Conservation (phyloP, 495 filamentous ascomycete species). For the Penicillium daleae region DNA sequence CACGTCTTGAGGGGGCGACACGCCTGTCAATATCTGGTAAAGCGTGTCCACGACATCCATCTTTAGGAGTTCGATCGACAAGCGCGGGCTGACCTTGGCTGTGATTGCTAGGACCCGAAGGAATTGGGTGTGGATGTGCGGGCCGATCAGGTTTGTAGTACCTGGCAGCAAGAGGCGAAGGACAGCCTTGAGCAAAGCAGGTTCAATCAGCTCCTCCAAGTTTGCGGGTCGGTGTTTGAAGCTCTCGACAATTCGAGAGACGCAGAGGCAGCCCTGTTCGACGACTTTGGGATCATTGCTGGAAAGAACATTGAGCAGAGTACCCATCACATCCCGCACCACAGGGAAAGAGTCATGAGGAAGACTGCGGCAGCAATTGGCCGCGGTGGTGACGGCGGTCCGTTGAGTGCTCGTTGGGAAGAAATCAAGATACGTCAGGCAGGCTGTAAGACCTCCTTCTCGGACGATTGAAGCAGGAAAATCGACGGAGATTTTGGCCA, state of each 20-base stretch:
- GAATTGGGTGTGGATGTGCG: conserved; percentile 96
- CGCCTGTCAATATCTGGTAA: conserved; percentile 95
- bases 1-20: conserved; percentile 81
- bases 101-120: conserved; percentile 86
- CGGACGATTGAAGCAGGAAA: conserved; percentile 95
- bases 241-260: conserved; percentile 95
- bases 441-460: conserved; percentile 92
- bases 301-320: conserved; percentile 80
- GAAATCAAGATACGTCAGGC: conserved; percentile 93
- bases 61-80: conserved; percentile 90
- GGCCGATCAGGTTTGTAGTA: conserved; percentile 92
- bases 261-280: conserved; percentile 93
- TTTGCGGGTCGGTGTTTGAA: conserved; percentile 86
- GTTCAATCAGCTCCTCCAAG: conserved; percentile 87
- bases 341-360: conserved; percentile 89
- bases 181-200: conserved; percentile 82
- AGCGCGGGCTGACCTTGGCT: conserved; percentile 80
- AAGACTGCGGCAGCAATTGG: conserved; percentile 96
- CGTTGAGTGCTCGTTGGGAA: conserved; percentile 97
- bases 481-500: conserved; percentile 97
- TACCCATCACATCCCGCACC: conserved; percentile 93
- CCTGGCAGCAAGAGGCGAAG: conserved; percentile 91
- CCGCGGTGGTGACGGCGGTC: conserved; percentile 94
- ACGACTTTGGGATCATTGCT: conserved; percentile 97
- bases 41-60: conserved; percentile 98